These are phyloP conservation scores for Suhomyces sp. DNA, from an alignment of 805 yeast species.

Conservation along the genomic window DNA sequence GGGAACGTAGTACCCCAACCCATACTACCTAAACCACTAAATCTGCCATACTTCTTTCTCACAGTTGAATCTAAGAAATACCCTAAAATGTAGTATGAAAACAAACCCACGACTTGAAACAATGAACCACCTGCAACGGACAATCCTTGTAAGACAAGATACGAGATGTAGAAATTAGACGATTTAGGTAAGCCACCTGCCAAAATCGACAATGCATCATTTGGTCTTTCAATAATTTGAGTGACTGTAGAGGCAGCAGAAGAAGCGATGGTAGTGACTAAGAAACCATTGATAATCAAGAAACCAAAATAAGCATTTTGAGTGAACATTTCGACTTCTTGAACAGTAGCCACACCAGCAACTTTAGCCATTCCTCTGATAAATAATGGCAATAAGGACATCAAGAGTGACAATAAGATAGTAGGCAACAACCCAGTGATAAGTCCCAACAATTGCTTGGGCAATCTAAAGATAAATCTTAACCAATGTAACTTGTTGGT, in stretches of 20 bases:
- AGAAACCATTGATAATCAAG: conserved; percentile 85
- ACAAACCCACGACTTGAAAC: conserved; percentile 63
- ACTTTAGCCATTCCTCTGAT: conserved; percentile 74
- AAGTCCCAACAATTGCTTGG: conserved; percentile 68
- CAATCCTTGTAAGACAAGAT: conserved; percentile 79
- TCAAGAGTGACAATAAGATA: conserved; percentile 72
- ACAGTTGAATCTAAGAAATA: conserved; percentile 58
- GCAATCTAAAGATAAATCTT: conserved; percentile 73
- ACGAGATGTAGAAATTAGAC: conserved; percentile 84
- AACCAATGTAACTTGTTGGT: conserved; percentile 73
- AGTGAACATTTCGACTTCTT: conserved; percentile 74
- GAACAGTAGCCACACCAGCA: conserved; percentile 69
- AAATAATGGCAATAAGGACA: conserved; percentile 83
- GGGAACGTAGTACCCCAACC: conserved; percentile 81
- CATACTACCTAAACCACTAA: conserved; percentile 49
- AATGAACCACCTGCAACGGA: conserved; percentile 73
- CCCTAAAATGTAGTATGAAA: conserved; percentile 61
- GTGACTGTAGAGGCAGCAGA: conserved; percentile 78
- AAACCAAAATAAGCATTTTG: conserved; percentile 90
- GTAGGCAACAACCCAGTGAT: conserved; percentile 89
- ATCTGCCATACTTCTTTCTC: conserved; percentile 66
- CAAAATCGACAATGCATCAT: conserved; percentile 68
- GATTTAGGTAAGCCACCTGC: conserved; percentile 83
- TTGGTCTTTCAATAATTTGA: conserved; percentile 65
- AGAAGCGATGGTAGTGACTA: conserved; percentile 81